phyloP scores from a whole-genome alignment of 495 filamentous ascomycete species.

The Annulohypoxylon maeteangense region DNA sequence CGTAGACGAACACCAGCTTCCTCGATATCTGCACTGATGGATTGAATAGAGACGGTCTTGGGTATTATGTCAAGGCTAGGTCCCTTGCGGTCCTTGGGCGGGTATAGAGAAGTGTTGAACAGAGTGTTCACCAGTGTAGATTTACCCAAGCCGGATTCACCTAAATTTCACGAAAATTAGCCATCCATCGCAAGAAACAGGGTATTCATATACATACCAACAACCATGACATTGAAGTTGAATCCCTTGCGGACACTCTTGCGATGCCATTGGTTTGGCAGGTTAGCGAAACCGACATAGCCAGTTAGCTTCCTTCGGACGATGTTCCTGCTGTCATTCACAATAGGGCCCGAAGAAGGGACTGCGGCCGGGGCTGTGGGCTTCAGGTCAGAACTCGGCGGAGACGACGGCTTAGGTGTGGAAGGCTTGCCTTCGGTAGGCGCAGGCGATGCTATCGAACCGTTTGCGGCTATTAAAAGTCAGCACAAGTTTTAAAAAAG shows the following conservation, averaged over 20 bases:
- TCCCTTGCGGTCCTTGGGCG: slow-evolving; percentile 95
- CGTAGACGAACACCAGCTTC: slow-evolving; percentile 98
- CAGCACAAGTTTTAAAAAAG: slow-evolving; percentile 34
- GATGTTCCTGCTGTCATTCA: slow-evolving; percentile 93
- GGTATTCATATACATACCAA: slow-evolving; percentile 71
- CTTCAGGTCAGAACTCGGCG: slow-evolving; percentile 81
- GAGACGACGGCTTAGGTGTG: slow-evolving; percentile 53
- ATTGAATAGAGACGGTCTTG: slow-evolving; percentile 98
- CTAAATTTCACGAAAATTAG: slow-evolving; percentile 57
- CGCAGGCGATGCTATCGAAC: slow-evolving; percentile 71
- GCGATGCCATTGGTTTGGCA: slow-evolving; percentile 99
- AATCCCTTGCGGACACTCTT: slow-evolving; percentile 99
- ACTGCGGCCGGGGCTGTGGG: slow-evolving; percentile 67
- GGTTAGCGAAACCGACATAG: slow-evolving; percentile 97
- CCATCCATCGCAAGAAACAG: slow-evolving; percentile 2
- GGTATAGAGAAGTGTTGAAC: slow-evolving; percentile 99
- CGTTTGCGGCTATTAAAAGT: slow-evolving; percentile 62
- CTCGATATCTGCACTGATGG: slow-evolving; percentile 98
- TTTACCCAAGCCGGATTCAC: slow-evolving; percentile 99
- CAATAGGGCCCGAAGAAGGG: slow-evolving; percentile 48
- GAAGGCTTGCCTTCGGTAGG: slow-evolving; percentile 60
- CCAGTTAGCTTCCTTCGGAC: slow-evolving; percentile 97
- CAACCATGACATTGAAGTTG: slow-evolving; percentile 99
- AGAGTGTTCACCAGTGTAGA: slow-evolving; percentile 99
- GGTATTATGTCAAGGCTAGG: slow-evolving; percentile 97